Evolutionary conservation across 139 green algal species (phyloP), one percentile per base, ranked within the genome.

Genomic region (Marvania coccoides): DNA sequence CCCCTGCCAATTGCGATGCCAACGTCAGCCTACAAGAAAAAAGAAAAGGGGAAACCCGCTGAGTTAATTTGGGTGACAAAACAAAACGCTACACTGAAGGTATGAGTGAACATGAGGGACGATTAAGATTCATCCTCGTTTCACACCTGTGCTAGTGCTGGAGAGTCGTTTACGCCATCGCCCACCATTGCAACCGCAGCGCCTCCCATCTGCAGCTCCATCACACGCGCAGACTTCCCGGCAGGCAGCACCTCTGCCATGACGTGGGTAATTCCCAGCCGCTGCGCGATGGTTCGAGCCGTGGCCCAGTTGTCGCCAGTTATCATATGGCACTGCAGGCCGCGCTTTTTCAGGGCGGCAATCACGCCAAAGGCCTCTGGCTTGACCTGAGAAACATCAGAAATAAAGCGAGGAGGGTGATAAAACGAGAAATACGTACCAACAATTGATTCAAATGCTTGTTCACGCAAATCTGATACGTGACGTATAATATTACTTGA

Each of bases 121-220:
- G n/a, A n/a, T n/a, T n/a, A n/a, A n/a, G n/a, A n/a, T n/a, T n/a
- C n/a, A n/a, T n/a, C n/a, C n/a, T n/a, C n/a, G n/a, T n/a, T n/a
- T n/a, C n/a, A n/a, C n/a, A n/a, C 87, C 37, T 66, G 30, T 0
- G 86, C 95, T 35, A 99, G 78, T 3, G 94, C 94, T 7, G 95
- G 95, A 1, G 85, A 85, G 80, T 99, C 95, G 70, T 99, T 99
- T 34, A 99, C 77, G 40, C 95, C 95, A 67, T 99, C 95, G 5
- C 95, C 95, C 37, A 99, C 91, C 90, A 99, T 97, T 3, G 88
- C 94, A 47, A 99, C 94, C 36, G 86, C 68, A 6, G 71, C 39
- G 9, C 68, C 5, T 42, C 36, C 67, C 6, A 23, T 42, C 67
- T 90, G 84, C 60, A 95, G 77, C 55, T 81, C 61, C 46, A 67